A percentile compares a stretch with the other conserved stretches of the same genome.
Evolutionary conservation across 805 yeast species (phyloP).

Genomic region (Schizosaccharomyces octosporus): DNA sequence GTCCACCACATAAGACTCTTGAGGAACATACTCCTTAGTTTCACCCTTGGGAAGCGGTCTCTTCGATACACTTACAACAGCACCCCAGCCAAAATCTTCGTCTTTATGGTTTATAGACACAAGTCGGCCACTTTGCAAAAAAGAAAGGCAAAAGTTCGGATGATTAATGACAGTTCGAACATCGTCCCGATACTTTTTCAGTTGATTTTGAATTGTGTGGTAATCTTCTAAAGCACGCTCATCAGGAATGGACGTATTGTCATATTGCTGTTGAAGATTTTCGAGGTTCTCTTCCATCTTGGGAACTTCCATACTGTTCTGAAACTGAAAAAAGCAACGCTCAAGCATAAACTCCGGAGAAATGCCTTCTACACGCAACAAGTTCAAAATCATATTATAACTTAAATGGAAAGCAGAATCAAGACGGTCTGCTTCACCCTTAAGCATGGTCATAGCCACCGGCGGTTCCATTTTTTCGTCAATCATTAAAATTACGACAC

Average conservation of each 20-base stretch:
- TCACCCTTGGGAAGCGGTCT: slow-evolving; percentile 27
- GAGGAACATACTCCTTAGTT: slow-evolving; percentile 41
- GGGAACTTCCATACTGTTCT: slow-evolving; percentile 78
- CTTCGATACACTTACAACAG: slow-evolving; percentile 53
- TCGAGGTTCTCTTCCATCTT: slow-evolving; percentile 40
- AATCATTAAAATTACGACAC: slow-evolving; percentile 97
- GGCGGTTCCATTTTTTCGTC: slow-evolving; percentile 99
- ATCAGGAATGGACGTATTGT: slow-evolving; percentile 38
- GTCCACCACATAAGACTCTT: slow-evolving; percentile 69
- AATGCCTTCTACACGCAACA: slow-evolving; percentile 92
- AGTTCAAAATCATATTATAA: slow-evolving; percentile 84
- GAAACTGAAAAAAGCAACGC: slow-evolving; percentile 83
- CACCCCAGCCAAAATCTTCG: slow-evolving; percentile 87
- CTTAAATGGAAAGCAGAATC: slow-evolving; percentile 96
- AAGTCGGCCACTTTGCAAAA: slow-evolving; percentile 72
- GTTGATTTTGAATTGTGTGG: slow-evolving; percentile 53
- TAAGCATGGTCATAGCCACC: slow-evolving; percentile 97
- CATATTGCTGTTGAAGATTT: slow-evolving; percentile 26
- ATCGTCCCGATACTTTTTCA: slow-evolving; percentile 47
- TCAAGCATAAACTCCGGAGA: slow-evolving; percentile 95
- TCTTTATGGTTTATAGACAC: slow-evolving; percentile 15
- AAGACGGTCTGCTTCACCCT: slow-evolving; percentile 91
- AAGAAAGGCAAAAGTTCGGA: slow-evolving; percentile 66
- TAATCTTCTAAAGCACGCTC: slow-evolving; percentile 54
- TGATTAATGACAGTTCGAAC: slow-evolving; percentile 64